Evolutionary conservation across 352 stramenopile genomes (phyloP).

Genomic region (Peronosclerospora sorghi): DNA sequence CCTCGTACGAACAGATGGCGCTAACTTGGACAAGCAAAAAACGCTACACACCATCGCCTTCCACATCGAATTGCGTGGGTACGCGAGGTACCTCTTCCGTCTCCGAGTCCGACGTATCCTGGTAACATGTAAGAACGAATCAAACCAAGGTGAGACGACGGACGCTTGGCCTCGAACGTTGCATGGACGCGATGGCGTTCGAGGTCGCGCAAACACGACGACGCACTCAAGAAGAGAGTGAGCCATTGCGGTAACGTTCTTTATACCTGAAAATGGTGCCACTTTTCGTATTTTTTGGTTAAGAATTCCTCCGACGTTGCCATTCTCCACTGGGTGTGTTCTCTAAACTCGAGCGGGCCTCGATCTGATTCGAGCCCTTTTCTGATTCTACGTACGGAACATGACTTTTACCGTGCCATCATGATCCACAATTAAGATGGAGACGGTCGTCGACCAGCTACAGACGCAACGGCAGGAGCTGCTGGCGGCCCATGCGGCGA

Average conservation of each 20-base stretch:
- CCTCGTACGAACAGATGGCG: too few species aligned
- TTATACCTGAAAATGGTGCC: constrained; percentile 82
- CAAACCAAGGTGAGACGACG: too few species aligned
- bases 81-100: constrained; percentile 42
- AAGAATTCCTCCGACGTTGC: constrained; percentile 56
- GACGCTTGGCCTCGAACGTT: too few species aligned
- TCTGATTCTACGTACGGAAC: not conserved
- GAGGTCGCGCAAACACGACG: too few species aligned
- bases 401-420: not conserved
- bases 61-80: constrained; percentile 71
- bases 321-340: constrained; percentile 6
- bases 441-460: constrained; percentile 35
- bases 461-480: constrained; percentile 28
- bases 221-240: too few species aligned
- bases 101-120: constrained; percentile 61
- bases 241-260: too few species aligned
- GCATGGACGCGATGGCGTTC: too few species aligned
- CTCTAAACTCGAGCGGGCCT: too few species aligned
- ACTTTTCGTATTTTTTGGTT: constrained; percentile 85
- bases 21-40: too few species aligned
- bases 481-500: constrained; percentile 15
- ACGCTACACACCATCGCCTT: constrained; percentile 76
- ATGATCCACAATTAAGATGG: constrained; percentile 18
- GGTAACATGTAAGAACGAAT: too few species aligned
- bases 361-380: too few species aligned